Evolutionary conservation across 139 green algal genomes (phyloP).

Genomic region (Edaphochlamys debaryana): DNA sequence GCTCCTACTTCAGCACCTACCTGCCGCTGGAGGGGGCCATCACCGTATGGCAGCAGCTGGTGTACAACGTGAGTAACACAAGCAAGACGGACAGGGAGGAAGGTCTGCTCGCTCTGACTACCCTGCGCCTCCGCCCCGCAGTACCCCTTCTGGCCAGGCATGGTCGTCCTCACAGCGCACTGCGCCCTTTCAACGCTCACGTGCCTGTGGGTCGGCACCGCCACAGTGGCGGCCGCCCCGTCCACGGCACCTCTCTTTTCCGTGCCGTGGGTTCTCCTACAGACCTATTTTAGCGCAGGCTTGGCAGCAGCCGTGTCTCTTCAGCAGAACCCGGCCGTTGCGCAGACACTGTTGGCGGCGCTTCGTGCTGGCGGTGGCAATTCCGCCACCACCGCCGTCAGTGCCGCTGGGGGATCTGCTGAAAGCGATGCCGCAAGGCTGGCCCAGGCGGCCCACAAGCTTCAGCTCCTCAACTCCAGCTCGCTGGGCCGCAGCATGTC

Average conservation of each 20-base stretch:
- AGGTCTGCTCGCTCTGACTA: too few relatives aligned
- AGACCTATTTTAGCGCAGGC: neutral
- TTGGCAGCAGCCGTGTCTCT: conserved; percentile 1
- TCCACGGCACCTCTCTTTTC: neutral
- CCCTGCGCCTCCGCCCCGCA: neutral
- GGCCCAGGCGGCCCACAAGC: too few relatives aligned
- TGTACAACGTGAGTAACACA: conserved; percentile 14
- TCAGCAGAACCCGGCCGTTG: conserved; percentile 4
- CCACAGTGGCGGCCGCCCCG: too few relatives aligned
- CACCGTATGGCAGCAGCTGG: conserved; percentile 14
- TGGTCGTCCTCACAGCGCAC: conserved; percentile 7
- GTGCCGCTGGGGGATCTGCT: too few relatives aligned
- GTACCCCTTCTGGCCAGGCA: conserved; percentile 20
- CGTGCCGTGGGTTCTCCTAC: neutral
- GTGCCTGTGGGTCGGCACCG: neutral
- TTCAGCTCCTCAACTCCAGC: too few relatives aligned
- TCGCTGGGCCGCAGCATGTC: too few relatives aligned
- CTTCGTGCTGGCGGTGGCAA: too few relatives aligned
- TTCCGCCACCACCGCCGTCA: too few relatives aligned
- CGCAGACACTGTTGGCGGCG: too few relatives aligned
- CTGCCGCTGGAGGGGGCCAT: conserved; percentile 27
- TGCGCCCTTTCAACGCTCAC: conserved; percentile 27
- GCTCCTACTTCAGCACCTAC: conserved; percentile 35
- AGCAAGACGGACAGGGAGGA: too few relatives aligned
- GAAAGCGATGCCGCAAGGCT: too few relatives aligned